Evolutionary conservation across 805 yeast species (phyloP), one percentile per base, ranked within the genome.

Genomic region (Wickerhamiella hasegawae): DNA sequence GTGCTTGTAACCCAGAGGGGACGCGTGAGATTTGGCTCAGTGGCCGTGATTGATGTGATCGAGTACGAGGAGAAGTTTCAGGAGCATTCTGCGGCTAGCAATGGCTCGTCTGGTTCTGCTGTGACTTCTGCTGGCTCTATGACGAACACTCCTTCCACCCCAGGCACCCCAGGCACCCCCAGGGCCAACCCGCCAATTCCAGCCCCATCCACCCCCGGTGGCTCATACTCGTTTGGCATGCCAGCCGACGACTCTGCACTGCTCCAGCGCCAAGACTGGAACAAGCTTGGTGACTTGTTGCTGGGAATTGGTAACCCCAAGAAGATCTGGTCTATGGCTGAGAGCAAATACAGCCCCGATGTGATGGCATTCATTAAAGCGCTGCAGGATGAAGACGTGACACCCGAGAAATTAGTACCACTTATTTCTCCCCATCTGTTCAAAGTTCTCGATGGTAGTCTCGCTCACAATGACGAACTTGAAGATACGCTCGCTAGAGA

Each of bases 31-130:
- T 50, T 87, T 11, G 69, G 79, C 4, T 71, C 79, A 18, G 67
- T 76, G 46, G 94, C 85, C 3, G 67, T 77, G 12, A 57, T 65
- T 40, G 94, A 83, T 54, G 69, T 84, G 5, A 48, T 84, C 28
- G 34, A 34, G 16, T 34, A 22, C 16, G 36, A 66, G 10, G 63
- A 52, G 43, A 52, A 34, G 19, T 41, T 6, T n/a, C 31, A 31
- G 14, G 15, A n/a, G 14, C 5, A 6, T 14, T 5, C 15, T 25
- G 28, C 15, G 15, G 28, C 28, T 6, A 12, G 16, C 28, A 25
- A 25, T 14, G 15, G 28, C 15, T 6, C 15, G 15, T 10, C 28
- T 6, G 16, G 28, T 6, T 25, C 28, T 6, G 31, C 20, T 5
- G 8, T 17, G n/a, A 9, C 12, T 12, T 6, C 14, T 14, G 16